phyloP scores from a whole-genome alignment of 805 yeast genomes.

The Schwanniomyces polymorphus region DNA sequence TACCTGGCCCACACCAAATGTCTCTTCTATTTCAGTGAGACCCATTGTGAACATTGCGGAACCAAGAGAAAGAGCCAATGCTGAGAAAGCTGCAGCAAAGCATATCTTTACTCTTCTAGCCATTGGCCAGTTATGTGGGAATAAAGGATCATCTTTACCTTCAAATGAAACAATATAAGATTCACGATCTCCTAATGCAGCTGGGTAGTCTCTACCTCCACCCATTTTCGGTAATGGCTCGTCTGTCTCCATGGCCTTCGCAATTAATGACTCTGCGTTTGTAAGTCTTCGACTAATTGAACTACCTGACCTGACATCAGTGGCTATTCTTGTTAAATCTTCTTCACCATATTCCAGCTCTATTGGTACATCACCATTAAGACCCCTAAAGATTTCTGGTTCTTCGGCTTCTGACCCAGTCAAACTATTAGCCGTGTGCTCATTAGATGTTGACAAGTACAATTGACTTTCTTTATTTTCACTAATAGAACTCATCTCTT shows the following conservation, averaged over 20 bases:
- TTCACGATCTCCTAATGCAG: constrained; percentile 9
- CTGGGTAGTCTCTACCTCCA: constrained; percentile 14
- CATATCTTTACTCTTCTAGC: constrained; percentile 20
- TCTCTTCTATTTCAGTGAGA: constrained; percentile 40
- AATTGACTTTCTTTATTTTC: not conserved
- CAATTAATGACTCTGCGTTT: constrained; percentile 18
- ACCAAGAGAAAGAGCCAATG: constrained; percentile 33
- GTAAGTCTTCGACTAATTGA: constrained; percentile 18
- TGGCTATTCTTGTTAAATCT: constrained; percentile 17
- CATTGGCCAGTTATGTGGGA: constrained; percentile 36
- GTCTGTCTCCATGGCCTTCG: constrained; percentile 19
- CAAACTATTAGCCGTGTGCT: not conserved
- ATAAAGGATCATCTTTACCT: constrained; percentile 17
- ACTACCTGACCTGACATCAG: constrained; percentile 15
- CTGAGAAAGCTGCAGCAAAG: constrained; percentile 46
- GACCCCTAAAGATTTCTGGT: not conserved
- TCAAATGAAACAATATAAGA: constrained; percentile 12
- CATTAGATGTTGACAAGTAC: not conserved
- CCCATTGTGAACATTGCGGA: constrained; percentile 75
- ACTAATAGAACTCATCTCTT: not conserved
- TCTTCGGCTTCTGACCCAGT: not conserved
- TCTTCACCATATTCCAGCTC: constrained; percentile 9
- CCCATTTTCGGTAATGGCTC: constrained; percentile 20
- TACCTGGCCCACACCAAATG: constrained; percentile 58
- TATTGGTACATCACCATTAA: not conserved